phyloP scores from a whole-genome alignment of 2,329 filamentous ascomycete species.

The Neofusicoccum umdonicola region DNA sequence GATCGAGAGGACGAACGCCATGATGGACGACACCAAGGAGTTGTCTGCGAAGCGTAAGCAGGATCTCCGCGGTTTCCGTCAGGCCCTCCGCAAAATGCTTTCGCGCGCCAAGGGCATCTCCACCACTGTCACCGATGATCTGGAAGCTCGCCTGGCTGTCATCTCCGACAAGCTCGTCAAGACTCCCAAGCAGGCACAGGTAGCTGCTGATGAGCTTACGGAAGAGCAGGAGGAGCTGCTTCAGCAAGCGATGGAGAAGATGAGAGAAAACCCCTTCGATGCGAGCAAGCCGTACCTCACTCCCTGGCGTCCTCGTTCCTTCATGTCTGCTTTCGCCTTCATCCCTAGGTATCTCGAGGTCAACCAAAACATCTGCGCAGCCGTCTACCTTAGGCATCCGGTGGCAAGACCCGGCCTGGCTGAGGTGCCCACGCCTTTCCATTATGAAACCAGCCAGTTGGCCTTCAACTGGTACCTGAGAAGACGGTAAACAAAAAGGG shows the following conservation, averaged over 20 bases:
- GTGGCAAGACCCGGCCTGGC: slow-evolving; percentile 78
- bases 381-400: slow-evolving; percentile 91
- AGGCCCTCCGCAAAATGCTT: slow-evolving; percentile 62
- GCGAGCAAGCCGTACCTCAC: slow-evolving; percentile 79
- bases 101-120: slow-evolving; percentile 46
- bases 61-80: slow-evolving; percentile 69
- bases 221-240: slow-evolving; percentile 54
- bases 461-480: slow-evolving; percentile 94
- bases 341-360: slow-evolving; percentile 95
- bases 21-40: slow-evolving; percentile 52
- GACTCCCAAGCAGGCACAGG: slow-evolving; percentile 15
- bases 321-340: slow-evolving; percentile 90
- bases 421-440: slow-evolving; percentile 76
- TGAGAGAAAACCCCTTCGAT: slow-evolving; percentile 73
- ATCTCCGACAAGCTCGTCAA: slow-evolving; percentile 23
- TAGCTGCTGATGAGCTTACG: background rate
- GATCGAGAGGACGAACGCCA: slow-evolving; percentile 54
- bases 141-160: slow-evolving; percentile 48
- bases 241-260: slow-evolving; percentile 55
- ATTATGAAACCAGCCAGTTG: slow-evolving; percentile 66
- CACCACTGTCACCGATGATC: slow-evolving; percentile 40
- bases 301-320: slow-evolving; percentile 83
- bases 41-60: slow-evolving; percentile 72
- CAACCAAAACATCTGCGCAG: slow-evolving; percentile 94
- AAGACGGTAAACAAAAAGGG: slow-evolving; percentile 56